These are phyloP conservation scores for Cicer arietinum DNA, from an alignment of 306 rosid genomes.

Conservation along the genomic window DNA sequence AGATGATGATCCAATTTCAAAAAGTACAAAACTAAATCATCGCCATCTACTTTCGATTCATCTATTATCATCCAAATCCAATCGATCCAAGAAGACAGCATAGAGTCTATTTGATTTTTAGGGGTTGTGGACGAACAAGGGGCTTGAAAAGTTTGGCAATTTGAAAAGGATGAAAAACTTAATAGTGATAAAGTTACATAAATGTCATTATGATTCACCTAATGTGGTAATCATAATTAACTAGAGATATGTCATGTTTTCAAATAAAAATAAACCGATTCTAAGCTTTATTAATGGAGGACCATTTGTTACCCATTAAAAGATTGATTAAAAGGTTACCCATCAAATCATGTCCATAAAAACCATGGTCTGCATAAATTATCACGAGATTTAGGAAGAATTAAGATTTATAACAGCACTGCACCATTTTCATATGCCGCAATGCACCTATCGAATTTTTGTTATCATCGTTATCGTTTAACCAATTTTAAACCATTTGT, in stretches of 20 bases:
- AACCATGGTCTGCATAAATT: conserved; percentile 21
- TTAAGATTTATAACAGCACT: not conserved
- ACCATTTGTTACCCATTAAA: too few relatives aligned
- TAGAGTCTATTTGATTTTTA: too few relatives aligned
- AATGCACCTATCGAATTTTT: not conserved
- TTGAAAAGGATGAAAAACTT: not conserved
- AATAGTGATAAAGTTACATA: too few relatives aligned
- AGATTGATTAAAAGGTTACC: not conserved
- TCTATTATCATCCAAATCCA: too few relatives aligned
- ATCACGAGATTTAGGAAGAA: not conserved
- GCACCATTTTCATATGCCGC: conserved; percentile 12
- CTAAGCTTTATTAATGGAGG: too few relatives aligned
- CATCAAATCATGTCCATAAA: conserved; percentile 17
- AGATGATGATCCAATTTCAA: too few relatives aligned
- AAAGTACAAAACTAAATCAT: too few relatives aligned
- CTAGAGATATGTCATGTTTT: too few relatives aligned
- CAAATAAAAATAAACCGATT: too few relatives aligned
- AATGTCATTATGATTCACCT: too few relatives aligned
- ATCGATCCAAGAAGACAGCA: too few relatives aligned
- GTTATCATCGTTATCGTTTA: conserved; percentile 24
- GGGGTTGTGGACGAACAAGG: not conserved
- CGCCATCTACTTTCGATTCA: too few relatives aligned
- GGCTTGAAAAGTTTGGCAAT: not conserved
- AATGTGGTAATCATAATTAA: not conserved
- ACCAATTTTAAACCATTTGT: conserved; percentile 13